Base-by-base conservation (phyloP, 78 protist genomes). In the Dictyostelium brefeldianum region DNA sequence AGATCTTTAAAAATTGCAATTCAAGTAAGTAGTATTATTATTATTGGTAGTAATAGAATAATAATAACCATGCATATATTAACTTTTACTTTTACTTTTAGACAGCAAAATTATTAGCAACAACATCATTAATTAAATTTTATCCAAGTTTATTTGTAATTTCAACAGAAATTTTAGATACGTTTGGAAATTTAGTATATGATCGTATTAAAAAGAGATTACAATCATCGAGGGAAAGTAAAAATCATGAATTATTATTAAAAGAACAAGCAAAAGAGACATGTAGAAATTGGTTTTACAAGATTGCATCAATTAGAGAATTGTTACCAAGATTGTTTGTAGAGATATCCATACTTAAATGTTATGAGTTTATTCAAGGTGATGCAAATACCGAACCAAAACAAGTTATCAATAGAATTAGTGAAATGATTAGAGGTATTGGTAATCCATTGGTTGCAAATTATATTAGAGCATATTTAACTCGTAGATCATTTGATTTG, bases 221-320 rank as follows among this genome's bases (percentile, higher is more conserved):
- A 22, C 77, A 78, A 18, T 3, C 69, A 2, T 54, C 83, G 4
- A 67, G 62, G 46, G 94, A 89, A 2, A 77, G 59, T 17, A 94
- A 81, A 81, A 71, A 84, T 15, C 77, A 64, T 50, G 87, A 87
- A 27, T 41, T 69, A 20, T 20, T 75, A 46, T 25, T 77, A 12
- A 65, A 47, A 48, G 97, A 92, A 11, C 89, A 53, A 20, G 98
- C 99, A 12, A 83, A 89, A 25, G 99, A 98, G 62, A 97, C 97
- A 1, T 97, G 98, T 93, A 57, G 95, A 25, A 98, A 98, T 78
- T 98, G 99, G 99, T 97, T 98, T 91, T 94, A 65, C 93, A 98
- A 98, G 89, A 96, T 98, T 12, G 98, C 98, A 0, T 98, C 99
- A 3, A 97, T 98, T 81, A 89, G 99, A 11, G 99, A 98, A 77